phyloP scores from a whole-genome alignment of 192 early-diverging fungal genomes.

The Coemansia interrupta region DNA sequence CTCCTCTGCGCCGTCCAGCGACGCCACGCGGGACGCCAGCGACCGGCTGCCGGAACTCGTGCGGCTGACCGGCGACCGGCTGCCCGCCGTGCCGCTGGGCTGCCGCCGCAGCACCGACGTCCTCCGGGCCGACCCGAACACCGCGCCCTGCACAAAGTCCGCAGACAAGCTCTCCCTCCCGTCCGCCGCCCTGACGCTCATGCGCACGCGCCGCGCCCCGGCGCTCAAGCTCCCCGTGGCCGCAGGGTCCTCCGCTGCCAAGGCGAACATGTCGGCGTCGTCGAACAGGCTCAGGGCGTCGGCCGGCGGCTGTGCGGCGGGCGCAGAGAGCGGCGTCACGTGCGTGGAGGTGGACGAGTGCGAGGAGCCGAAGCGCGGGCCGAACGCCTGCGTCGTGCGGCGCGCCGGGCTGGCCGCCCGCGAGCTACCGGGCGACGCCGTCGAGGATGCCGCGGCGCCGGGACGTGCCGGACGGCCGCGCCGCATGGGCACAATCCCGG shows the following conservation, averaged over 20 bases:
- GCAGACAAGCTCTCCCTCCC: conserved; percentile 47
- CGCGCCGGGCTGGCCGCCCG: neutral
- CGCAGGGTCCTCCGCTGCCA: neutral
- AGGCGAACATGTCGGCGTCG: neutral
- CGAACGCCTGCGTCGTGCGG: neutral
- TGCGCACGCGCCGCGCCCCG: conserved; percentile 20
- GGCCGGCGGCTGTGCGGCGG: neutral
- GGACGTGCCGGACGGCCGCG: conserved; percentile 71
- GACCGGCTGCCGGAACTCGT: conserved; percentile 7
- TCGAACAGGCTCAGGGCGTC: conserved; percentile 29
- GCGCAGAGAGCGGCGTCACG: neutral
- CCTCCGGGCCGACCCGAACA: conserved; percentile 48
- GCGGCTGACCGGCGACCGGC: conserved; percentile 13
- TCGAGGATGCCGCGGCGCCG: neutral
- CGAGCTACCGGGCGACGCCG: conserved; percentile 4
- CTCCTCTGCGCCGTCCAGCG: neutral
- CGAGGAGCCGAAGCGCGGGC: neutral
- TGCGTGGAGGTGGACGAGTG: too few relatives aligned
- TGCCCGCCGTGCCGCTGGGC: conserved; percentile 26
- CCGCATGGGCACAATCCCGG: conserved; percentile 82
- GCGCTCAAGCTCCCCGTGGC: neutral
- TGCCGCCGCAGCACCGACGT: conserved; percentile 41
- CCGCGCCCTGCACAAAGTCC: conserved; percentile 51
- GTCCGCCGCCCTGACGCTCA: conserved; percentile 38
- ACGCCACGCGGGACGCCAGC: neutral